Conservation (phyloP, 768 basidiomycete species). For the Boletus subcaerulescens region DNA sequence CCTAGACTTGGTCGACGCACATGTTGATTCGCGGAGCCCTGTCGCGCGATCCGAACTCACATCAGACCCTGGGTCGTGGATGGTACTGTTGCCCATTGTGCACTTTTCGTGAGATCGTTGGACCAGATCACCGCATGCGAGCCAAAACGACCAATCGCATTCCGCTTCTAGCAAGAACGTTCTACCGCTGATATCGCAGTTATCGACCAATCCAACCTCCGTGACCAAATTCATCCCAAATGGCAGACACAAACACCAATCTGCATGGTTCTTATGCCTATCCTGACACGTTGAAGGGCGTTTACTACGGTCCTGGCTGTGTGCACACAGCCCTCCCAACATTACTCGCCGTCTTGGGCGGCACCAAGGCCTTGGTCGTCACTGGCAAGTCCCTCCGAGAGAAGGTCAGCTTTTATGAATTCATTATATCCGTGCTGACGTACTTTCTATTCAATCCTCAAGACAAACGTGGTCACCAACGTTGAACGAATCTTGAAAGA, state of each 20-base stretch:
- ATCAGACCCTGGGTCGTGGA: neutral
- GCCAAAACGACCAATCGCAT: neutral
- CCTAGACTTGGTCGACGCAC: neutral
- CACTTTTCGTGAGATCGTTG: slow-evolving; percentile 2
- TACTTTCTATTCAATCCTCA: neutral
- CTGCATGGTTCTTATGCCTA: slow-evolving; percentile 59
- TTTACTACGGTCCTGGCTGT: slow-evolving; percentile 74
- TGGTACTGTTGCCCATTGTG: slow-evolving; percentile 1
- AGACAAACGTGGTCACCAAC: slow-evolving; percentile 26
- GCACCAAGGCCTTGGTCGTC: slow-evolving; percentile 64
- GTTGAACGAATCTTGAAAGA: slow-evolving; percentile 48
- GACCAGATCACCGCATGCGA: slow-evolving; percentile 9
- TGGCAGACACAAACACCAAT: slow-evolving; percentile 8
- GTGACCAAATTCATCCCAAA: neutral
- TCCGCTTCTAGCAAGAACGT: neutral
- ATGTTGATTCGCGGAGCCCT: slow-evolving; percentile 13
- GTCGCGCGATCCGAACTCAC: neutral
- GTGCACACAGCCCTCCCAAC: slow-evolving; percentile 60
- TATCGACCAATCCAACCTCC: slow-evolving; percentile 1
- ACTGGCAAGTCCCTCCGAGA: slow-evolving; percentile 67
- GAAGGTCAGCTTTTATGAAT: slow-evolving; percentile 41
- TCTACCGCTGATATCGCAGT: neutral
- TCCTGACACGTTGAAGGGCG: slow-evolving; percentile 62
- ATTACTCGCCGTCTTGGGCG: slow-evolving; percentile 51
- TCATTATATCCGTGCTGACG: slow-evolving; percentile 7